Conservation (phyloP, 2,329 filamentous ascomycete genomes). For the Aspergillus japonicus region DNA sequence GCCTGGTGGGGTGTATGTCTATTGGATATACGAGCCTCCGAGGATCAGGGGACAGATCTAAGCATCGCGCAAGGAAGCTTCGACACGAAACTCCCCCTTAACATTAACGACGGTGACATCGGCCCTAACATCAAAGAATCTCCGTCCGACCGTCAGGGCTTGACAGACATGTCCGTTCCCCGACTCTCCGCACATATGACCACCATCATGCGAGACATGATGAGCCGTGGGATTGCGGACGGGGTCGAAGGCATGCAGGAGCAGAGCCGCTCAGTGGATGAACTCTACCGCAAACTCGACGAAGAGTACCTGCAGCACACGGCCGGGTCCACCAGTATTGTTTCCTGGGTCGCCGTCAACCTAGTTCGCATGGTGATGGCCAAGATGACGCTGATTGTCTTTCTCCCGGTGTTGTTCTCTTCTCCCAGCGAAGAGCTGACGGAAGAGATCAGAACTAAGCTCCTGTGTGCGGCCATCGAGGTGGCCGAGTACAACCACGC, state of each 20-base stretch:
- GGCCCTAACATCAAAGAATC: slow-evolving; percentile 26
- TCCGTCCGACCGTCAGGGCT: slow-evolving; percentile 50
- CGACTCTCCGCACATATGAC: slow-evolving; percentile 38
- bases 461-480: slow-evolving; percentile 32
- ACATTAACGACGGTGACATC: slow-evolving; percentile 52
- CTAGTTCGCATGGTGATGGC: slow-evolving; percentile 33
- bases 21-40: slow-evolving; percentile 59
- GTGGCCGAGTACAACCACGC: slow-evolving; percentile 52
- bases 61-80: slow-evolving; percentile 59
- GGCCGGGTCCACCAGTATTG: slow-evolving; percentile 38
- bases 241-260: slow-evolving; percentile 22
- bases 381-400: slow-evolving; percentile 50
- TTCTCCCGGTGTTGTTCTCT: slow-evolving; percentile 48
- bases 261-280: slow-evolving; percentile 47
- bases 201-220: slow-evolving; percentile 31
- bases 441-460: neutral
- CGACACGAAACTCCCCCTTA: slow-evolving; percentile 56
- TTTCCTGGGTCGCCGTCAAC: slow-evolving; percentile 52
- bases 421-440: neutral
- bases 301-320: slow-evolving; percentile 44
- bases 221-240: neutral
- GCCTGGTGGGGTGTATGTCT: slow-evolving; percentile 45
- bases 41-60: slow-evolving; percentile 63
- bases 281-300: slow-evolving; percentile 46
- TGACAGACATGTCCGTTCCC: slow-evolving; percentile 54